phyloP scores from a whole-genome alignment of 441 rosid species.

The Brassica hybrid region DNA sequence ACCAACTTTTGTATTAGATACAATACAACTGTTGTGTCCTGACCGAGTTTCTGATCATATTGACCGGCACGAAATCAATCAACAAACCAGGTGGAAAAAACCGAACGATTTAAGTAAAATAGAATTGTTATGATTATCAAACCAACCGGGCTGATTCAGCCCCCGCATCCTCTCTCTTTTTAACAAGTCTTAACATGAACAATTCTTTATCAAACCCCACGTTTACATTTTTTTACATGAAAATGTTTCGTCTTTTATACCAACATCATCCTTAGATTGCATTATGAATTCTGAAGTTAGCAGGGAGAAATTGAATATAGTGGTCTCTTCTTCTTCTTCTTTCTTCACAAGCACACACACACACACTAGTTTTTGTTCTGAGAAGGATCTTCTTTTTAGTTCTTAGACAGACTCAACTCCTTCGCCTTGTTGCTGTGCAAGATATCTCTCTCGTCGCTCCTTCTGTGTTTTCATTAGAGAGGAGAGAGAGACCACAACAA shows the following conservation, averaged over 20 bases:
- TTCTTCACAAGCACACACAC: slow-evolving; percentile 15
- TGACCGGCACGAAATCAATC: too few relatives aligned
- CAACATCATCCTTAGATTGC: slow-evolving; percentile 32
- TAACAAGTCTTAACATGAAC: slow-evolving; percentile 24
- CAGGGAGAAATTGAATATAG: slow-evolving; percentile 25
- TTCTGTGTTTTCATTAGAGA: slow-evolving; percentile 24
- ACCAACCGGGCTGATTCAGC: background rate
- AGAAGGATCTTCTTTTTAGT: slow-evolving; percentile 2
- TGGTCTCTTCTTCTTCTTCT: slow-evolving; percentile 31
- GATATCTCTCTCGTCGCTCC: slow-evolving; percentile 59
- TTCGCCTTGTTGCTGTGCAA: slow-evolving; percentile 65
- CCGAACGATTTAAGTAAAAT: background rate
- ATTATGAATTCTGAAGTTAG: slow-evolving; percentile 36
- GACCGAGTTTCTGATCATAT: too few relatives aligned
- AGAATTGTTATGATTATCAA: background rate
- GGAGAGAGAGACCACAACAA: background rate
- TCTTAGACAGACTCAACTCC: slow-evolving; percentile 55
- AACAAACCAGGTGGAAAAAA: too few relatives aligned
- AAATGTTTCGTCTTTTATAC: slow-evolving; percentile 22
- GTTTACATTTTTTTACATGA: slow-evolving; percentile 37
- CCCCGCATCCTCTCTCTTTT: background rate
- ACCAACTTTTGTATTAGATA: too few relatives aligned
- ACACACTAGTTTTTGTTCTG: background rate
- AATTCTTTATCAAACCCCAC: slow-evolving; percentile 32
- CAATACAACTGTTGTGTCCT: too few relatives aligned